Conservation (phyloP, 2,329 filamentous ascomycete genomes). For the Berkeleyomyces basicola region DNA sequence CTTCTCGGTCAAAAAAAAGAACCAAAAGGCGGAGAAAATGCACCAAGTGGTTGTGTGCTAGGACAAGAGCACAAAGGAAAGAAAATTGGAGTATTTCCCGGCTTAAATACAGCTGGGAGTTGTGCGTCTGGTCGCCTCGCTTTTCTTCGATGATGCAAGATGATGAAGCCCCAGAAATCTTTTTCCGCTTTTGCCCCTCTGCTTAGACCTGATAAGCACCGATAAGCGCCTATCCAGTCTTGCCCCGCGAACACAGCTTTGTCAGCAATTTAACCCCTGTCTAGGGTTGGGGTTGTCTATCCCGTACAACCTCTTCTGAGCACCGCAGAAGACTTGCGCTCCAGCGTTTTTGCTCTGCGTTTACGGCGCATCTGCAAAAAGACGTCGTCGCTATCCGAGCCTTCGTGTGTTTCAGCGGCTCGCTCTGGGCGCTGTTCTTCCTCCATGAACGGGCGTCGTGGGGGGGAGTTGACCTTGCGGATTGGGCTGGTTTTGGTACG, state of each 20-base stretch:
- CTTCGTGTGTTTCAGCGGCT: not conserved
- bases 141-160: slow-evolving; percentile 8
- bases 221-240: slow-evolving; percentile 11
- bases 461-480: not conserved
- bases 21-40: no score
- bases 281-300: not conserved
- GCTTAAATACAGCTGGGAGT: no score
- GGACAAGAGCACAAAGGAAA: not conserved
- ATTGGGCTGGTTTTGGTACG: not conserved
- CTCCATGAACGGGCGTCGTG: not conserved
- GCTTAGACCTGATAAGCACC: slow-evolving; percentile 8
- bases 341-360: not conserved
- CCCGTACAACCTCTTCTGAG: not conserved
- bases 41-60: no score
- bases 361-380: slow-evolving; percentile 3
- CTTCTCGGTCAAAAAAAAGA: no score
- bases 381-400: slow-evolving; percentile 1
- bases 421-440: not conserved
- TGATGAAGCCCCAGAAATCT: slow-evolving; percentile 8
- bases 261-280: not conserved
- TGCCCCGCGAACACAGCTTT: slow-evolving; percentile 9
- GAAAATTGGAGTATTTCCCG: not conserved
- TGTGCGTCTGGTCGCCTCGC: not conserved
- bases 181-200: slow-evolving; percentile 9
- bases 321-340: not conserved